A percentile compares a stretch with the other conserved stretches of the same genome.
phyloP scores from a whole-genome alignment of 306 rosid species.

The Acacia confusa region DNA sequence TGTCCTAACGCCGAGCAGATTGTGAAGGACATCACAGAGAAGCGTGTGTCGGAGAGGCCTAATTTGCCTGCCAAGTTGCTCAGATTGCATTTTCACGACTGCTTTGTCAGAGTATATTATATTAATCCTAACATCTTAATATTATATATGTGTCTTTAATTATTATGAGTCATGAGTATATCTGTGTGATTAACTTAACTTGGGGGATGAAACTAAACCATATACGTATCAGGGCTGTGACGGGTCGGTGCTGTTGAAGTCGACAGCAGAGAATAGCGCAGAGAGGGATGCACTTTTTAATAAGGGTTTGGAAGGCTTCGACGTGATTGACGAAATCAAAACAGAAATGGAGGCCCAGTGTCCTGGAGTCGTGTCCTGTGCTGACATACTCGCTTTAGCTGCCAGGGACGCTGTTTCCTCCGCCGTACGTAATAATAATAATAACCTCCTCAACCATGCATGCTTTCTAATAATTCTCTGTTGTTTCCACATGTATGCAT shows the following conservation, averaged over 20 bases:
- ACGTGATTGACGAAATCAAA: slow-evolving; percentile 60
- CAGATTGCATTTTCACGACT: slow-evolving; percentile 66
- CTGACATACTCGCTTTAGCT: slow-evolving; percentile 61
- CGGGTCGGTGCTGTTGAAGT: slow-evolving; percentile 54
- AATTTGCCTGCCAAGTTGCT: slow-evolving; percentile 53
- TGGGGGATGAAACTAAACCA: not conserved
- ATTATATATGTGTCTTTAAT: too few relatives aligned
- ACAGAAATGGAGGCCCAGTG: slow-evolving; percentile 43
- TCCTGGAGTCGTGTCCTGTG: slow-evolving; percentile 61
- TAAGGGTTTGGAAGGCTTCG: slow-evolving; percentile 46
- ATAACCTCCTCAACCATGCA: not conserved
- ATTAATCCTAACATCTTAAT: too few relatives aligned
- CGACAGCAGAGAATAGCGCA: slow-evolving; percentile 40
- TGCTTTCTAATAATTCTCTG: not conserved
- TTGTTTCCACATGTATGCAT: not conserved
- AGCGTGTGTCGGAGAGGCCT: slow-evolving; percentile 40
- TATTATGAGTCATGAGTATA: not conserved
- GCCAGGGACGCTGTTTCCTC: slow-evolving; percentile 55
- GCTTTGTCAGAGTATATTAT: slow-evolving; percentile 44
- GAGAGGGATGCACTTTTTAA: slow-evolving; percentile 57
- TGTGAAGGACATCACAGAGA: slow-evolving; percentile 27
- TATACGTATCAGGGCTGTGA: slow-evolving; percentile 55
- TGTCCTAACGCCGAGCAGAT: slow-evolving; percentile 53
- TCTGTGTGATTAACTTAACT: not conserved
- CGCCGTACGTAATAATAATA: slow-evolving; percentile 38